Evolutionary conservation across 306 rosid genomes (phyloP), one percentile per base, ranked within the genome.

Genomic region (Pterocarpus santalinus): DNA sequence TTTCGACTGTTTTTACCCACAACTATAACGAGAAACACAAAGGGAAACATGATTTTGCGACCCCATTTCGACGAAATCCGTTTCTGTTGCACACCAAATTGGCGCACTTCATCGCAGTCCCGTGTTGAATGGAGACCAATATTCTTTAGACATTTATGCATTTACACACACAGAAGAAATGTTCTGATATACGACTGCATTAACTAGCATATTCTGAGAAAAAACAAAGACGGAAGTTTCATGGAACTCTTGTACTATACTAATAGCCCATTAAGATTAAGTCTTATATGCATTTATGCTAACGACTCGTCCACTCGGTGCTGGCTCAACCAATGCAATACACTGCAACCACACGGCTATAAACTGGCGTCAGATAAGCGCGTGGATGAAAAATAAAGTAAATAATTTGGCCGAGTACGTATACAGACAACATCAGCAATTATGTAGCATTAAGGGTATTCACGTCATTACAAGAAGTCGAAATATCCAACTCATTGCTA

Each of bases 41-140:
- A 8, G 56, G 32, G 64, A 80, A 72, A 32, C 72, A 73, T 65
- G 80, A 22, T 65, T 83, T 69, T 71, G 72, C 62, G 2, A 12
- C 39, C 65, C 38, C 35, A 22, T 22, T 65, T 64, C 72, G 30
- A 79, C 41, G 15, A 56, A 33, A 33, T 39, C 65, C 44, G 8
- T 47, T 28, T 53, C 35, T 30, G 1, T 52, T 43, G 58, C 60
- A 46, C 77, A 33, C 64, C 34, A 43, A 15, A 22, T 22, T 22
- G 5, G 12, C 53, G 8, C 12, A 32, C 60, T 64, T 8, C 44
- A 49, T 51, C 35, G 64, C 76, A 39, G 39, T 22, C 11, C 22
- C 15, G 72, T 69, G 64, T 76, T 80, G 76, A 80, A 80, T 30
- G 52, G 58, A 73, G 65, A 69, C 65, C 28, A 63, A 52, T 43